Base-by-base conservation (phyloP, 305 asterid genomes). In the Caryopteris hybrid region DNA sequence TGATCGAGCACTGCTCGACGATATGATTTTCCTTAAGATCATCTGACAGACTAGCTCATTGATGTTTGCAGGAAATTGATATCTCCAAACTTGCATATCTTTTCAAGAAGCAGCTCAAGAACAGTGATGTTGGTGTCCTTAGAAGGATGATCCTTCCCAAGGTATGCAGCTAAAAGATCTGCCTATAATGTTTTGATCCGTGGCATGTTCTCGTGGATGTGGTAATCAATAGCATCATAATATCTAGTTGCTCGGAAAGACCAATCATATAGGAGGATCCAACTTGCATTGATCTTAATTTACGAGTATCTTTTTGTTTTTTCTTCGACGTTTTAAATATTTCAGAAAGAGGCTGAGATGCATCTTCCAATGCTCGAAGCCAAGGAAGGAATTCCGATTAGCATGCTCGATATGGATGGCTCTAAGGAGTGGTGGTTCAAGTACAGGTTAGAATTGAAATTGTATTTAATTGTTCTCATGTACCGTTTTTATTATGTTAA, bases 331-430 rank as follows among this genome's bases (percentile, higher is more conserved):
- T n/a, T n/a, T n/a, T n/a, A n/a, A n/a, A n/a, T 29, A 58, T 67
- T 67, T 54, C 80, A 85, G 91, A 85, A 36, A 64, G 88, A 83
- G 39, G 86, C 88, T 0, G 91, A 85, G 81, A 5, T 57, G 13
- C 79, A 83, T 73, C 85, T 85, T 20, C 91, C 88, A 0, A 6
- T 56, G 1, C 86, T 85, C 11, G 86, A 76, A 9, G 2, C 81
- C 59, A 85, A 85, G 79, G 85, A 85, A 64, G 88, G 91, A 34
- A 62, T 79, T 34, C 48, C 62, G 1, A 66, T 85, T 11, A 50
- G 69, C 76, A 84, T 84, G 90, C 76, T 76, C 0, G 90, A 84
- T 53, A 82, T 84, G 90, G 87, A 82, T 74, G 90, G 85, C 51
- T 67, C 63, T 55, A 85, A 78, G 8, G 79, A 76, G 51, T 84